Evolutionary conservation across 805 yeast species (phyloP).

Genomic region (Candida piceae): DNA sequence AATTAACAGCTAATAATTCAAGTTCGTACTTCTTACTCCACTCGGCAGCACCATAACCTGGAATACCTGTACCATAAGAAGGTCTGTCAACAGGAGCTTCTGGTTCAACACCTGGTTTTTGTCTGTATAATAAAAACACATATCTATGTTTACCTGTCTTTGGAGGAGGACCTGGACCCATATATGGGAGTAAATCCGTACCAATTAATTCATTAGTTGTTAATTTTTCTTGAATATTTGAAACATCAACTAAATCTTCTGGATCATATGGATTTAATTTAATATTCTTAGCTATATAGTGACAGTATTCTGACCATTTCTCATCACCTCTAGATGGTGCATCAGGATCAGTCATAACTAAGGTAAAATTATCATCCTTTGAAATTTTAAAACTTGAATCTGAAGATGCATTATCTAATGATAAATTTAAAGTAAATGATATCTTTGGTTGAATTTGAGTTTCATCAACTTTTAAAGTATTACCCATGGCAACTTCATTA

Average conservation of each 20-base stretch:
- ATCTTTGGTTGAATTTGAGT: constrained; percentile 66
- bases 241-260: constrained; percentile 21
- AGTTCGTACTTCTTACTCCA: constrained; percentile 65
- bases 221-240: constrained; percentile 22
- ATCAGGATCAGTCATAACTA: constrained; percentile 88
- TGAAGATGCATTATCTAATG: constrained; percentile 27
- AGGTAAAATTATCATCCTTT: constrained; percentile 53
- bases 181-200: constrained; percentile 47
- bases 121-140: constrained; percentile 71
- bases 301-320: constrained; percentile 86
- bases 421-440: constrained; percentile 49
- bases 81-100: constrained; percentile 51
- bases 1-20: constrained; percentile 70
- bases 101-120: constrained; percentile 39
- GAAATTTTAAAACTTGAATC: constrained; percentile 37
- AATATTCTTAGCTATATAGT: constrained; percentile 60
- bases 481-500: constrained; percentile 73
- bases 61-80: constrained; percentile 82
- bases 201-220: constrained; percentile 38
- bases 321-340: constrained; percentile 82
- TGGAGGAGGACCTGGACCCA: constrained; percentile 89
- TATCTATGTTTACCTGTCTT: constrained; percentile 86
- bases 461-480: constrained; percentile 55
- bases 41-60: constrained; percentile 71
- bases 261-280: constrained; percentile 36